Percentiles rank a stretch among this genome's conserved stretches.
Evolutionary conservation across 352 stramenopile species (phyloP).

Genomic region (Phytophthora pseudosyringae): DNA sequence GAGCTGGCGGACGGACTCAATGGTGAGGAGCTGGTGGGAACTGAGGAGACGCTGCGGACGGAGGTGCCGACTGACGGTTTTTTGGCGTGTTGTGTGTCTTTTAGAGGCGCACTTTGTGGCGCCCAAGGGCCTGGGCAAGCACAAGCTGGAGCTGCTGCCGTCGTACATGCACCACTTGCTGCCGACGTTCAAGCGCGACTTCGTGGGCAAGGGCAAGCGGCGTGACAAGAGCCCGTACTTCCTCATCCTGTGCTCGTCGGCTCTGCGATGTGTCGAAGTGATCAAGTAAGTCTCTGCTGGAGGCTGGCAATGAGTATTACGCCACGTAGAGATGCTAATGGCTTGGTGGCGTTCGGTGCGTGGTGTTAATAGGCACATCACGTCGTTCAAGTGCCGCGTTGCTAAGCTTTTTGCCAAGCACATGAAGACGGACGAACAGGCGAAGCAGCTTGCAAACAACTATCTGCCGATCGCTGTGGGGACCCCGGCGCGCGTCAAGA

Average conservation of each 20-base stretch:
- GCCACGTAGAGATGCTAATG: constrained; percentile 18
- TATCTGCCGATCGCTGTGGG: constrained; percentile 85
- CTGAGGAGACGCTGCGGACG: too few relatives aligned
- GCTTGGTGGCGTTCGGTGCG: not conserved
- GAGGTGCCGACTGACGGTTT: not conserved
- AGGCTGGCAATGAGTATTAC: not conserved
- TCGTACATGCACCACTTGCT: constrained; percentile 80
- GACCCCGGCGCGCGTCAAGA: constrained; percentile 80
- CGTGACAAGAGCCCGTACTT: constrained; percentile 92
- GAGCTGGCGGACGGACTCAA: constrained; percentile 83
- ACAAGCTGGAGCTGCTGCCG: constrained; percentile 74
- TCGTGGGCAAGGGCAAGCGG: constrained; percentile 75
- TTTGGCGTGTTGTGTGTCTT: constrained; percentile 3
- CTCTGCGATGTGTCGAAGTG: constrained; percentile 91
- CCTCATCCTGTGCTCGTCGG: constrained; percentile 92
- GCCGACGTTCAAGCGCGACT: constrained; percentile 79
- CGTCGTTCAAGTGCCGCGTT: constrained; percentile 90
- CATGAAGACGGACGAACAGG: constrained; percentile 91
- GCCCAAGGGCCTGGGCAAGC: constrained; percentile 74
- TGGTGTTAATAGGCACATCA: constrained; percentile 54
- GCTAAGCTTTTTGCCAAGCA: constrained; percentile 97
- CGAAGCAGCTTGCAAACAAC: constrained; percentile 71
- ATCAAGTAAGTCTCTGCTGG: constrained; percentile 83
- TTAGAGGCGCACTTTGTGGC: constrained; percentile 74
- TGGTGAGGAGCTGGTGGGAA: constrained; percentile 37